phyloP scores from a whole-genome alignment of 495 filamentous ascomycete genomes.

The Evernia prunastri region DNA sequence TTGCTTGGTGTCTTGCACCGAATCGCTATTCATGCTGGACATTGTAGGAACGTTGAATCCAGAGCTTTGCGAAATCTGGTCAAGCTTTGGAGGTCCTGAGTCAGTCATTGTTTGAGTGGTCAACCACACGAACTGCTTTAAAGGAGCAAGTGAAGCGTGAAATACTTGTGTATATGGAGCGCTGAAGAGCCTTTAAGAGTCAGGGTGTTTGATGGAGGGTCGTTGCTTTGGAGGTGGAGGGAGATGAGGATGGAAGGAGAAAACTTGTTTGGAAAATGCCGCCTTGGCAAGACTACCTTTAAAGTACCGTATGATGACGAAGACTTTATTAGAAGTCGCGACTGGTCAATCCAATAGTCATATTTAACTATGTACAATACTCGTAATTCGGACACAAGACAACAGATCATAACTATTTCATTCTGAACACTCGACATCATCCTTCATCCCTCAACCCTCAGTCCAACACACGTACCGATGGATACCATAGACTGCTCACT shows the following conservation, averaged over 20 bases:
- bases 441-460: no score
- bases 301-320: background rate
- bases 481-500: background rate
- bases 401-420: no score
- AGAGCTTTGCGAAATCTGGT: conserved; percentile 20
- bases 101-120: conserved; percentile 18
- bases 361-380: no score
- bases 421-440: no score
- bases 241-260: background rate
- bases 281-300: conserved; percentile 1
- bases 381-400: no score
- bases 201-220: background rate
- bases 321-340: background rate
- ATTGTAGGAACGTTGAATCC: conserved; percentile 23
- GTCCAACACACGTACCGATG: background rate
- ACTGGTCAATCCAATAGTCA: no score
- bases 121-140: background rate
- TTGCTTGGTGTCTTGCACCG: conserved; percentile 30
- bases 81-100: conserved; percentile 23
- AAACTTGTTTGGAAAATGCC: background rate
- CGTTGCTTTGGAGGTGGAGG: background rate
- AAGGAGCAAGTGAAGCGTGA: background rate
- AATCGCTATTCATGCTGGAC: conserved; percentile 22
- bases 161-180: conserved; percentile 5
- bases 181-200: background rate